Evolutionary conservation across 2,329 filamentous ascomycete species (phyloP).

Genomic region (Aureobasidium sp.): DNA sequence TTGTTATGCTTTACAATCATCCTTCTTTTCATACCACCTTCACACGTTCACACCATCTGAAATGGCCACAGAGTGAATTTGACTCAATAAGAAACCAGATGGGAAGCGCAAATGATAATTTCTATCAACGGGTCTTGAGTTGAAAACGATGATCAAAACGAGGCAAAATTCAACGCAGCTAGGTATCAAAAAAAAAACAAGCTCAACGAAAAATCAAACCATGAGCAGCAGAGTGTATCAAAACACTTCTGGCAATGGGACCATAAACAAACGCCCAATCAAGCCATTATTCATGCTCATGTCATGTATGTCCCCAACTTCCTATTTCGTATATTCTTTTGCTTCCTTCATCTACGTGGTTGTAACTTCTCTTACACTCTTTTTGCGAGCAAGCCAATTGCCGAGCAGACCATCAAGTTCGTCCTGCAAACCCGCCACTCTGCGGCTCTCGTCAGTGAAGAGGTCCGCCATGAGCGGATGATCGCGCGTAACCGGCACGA

Average conservation of each 20-base stretch:
- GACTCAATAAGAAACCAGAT: not conserved
- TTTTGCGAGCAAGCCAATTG: constrained; percentile 3
- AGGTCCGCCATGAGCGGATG: constrained; percentile 74
- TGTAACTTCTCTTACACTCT: not conserved
- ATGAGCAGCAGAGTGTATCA: not conserved
- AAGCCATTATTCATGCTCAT: constrained; percentile 2
- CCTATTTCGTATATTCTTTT: not conserved
- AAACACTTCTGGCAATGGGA: not conserved
- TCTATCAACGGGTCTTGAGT: not conserved
- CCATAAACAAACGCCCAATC: not conserved
- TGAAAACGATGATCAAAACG: not conserved
- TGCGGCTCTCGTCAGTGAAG: constrained; percentile 70
- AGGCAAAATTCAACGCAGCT: not conserved
- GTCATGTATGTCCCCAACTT: not conserved
- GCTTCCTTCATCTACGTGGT: not conserved
- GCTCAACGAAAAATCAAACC: not conserved
- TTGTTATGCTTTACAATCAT: not conserved
- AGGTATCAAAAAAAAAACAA: not conserved
- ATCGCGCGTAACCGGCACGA: constrained; percentile 68
- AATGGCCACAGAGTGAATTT: not conserved
- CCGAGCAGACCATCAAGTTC: constrained; percentile 60
- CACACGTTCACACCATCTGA: not conserved
- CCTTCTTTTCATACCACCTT: not conserved
- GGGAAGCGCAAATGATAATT: not conserved
- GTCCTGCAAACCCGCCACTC: constrained; percentile 54